These are phyloP conservation scores for Blastocystis hominis DNA, from an alignment of 352 stramenopile species.

Conservation along the genomic window DNA sequence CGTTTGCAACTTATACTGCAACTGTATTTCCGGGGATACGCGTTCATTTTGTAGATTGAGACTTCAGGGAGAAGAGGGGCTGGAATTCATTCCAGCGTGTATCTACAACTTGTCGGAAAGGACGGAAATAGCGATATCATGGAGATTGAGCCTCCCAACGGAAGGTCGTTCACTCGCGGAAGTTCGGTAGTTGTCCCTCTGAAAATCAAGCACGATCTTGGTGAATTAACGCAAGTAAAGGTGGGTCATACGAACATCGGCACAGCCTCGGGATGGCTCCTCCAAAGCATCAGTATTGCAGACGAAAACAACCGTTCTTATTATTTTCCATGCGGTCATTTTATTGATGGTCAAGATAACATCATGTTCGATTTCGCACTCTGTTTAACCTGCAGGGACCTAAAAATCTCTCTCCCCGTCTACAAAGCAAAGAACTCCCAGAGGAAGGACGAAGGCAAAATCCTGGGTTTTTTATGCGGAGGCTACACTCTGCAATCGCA, in stretches of 20 bases:
- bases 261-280: constrained; percentile 26
- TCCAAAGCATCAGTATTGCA: constrained; percentile 20
- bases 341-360: constrained; percentile 46
- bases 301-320: constrained; percentile 31
- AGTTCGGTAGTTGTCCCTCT: constrained; percentile 42
- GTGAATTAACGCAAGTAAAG: constrained; percentile 21
- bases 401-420: constrained; percentile 43
- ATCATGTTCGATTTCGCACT: neutral
- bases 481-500: constrained; percentile 43
- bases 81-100: constrained; percentile 55
- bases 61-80: constrained; percentile 37
- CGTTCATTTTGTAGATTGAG: constrained; percentile 12
- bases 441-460: constrained; percentile 27
- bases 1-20: constrained; percentile 22
- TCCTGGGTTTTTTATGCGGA: constrained; percentile 44
- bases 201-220: constrained; percentile 28
- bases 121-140: constrained; percentile 43
- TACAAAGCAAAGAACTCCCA: neutral
- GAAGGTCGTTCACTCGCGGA: constrained; percentile 5
- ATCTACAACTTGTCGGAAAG: constrained; percentile 50
- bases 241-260: constrained; percentile 53
- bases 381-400: neutral
- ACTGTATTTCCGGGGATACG: neutral
- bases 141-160: constrained; percentile 40
- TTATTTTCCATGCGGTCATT: constrained; percentile 39